A percentile compares a stretch with the other conserved stretches of the same genome.
These are phyloP conservation scores for Penicillium hordei DNA, from an alignment of 2,329 filamentous ascomycete species.

Conservation along the genomic window DNA sequence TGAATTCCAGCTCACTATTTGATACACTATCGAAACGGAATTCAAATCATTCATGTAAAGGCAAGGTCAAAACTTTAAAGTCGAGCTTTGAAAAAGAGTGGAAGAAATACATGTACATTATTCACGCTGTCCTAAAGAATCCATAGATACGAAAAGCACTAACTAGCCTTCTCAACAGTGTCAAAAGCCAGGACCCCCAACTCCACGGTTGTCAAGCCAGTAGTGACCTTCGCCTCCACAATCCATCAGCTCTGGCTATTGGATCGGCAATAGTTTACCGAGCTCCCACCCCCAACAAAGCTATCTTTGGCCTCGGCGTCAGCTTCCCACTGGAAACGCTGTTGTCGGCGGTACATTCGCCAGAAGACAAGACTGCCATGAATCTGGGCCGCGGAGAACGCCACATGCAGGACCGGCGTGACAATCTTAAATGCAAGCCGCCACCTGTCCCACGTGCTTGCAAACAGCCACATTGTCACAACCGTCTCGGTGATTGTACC, in stretches of 20 bases:
- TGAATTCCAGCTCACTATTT: not conserved
- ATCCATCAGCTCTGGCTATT: not conserved
- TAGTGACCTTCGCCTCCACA: not conserved
- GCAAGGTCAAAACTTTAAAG: not conserved
- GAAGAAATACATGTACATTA: not conserved
- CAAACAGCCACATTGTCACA: conserved; percentile 48
- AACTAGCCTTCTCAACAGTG: not conserved
- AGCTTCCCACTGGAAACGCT: not conserved
- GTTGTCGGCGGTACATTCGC: conserved; percentile 36
- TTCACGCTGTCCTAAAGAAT: not conserved
- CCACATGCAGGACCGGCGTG: conserved; percentile 45
- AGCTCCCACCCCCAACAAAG: not conserved
- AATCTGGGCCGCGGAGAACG: conserved; percentile 46
- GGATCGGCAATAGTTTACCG: not conserved
- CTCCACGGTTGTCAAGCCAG: not conserved
- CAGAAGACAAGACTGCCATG: conserved; percentile 47
- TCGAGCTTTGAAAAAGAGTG: not conserved
- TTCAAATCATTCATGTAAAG: not conserved
- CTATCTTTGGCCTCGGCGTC: not conserved
- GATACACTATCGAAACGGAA: fast-evolving
- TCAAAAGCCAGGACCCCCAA: not conserved
- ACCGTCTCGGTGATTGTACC: conserved; percentile 46
- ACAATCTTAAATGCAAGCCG: conserved; percentile 45
- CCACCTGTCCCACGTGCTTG: conserved; percentile 45
- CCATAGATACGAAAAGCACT: not conserved